A percentile compares a stretch with the other conserved stretches of the same genome.
Evolutionary conservation across 345 rosid species (phyloP).

Genomic region (Rhodomyrtus tomentosa): DNA sequence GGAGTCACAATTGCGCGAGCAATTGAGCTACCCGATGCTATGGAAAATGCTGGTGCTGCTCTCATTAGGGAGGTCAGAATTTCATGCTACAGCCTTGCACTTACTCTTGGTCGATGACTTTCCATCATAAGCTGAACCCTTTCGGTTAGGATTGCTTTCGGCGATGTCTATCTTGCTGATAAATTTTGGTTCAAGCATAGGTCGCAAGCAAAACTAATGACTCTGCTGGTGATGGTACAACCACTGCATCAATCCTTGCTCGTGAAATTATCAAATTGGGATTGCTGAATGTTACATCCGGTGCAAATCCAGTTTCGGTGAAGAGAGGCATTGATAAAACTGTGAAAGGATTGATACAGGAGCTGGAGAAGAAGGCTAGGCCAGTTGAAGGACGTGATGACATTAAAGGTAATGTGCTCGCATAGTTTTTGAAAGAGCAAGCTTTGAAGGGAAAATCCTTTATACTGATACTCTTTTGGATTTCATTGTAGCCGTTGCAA

Average conservation of each 20-base stretch:
- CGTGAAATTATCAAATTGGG: constrained; percentile 89
- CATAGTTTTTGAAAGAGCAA: neutral
- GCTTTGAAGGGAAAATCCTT: neutral
- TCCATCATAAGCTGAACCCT: neutral
- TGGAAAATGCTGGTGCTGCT: constrained; percentile 99
- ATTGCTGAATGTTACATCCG: constrained; percentile 83
- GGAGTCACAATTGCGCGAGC: constrained; percentile 97
- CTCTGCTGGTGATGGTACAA: constrained; percentile 98
- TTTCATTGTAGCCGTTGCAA: constrained; percentile 51
- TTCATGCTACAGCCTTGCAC: neutral
- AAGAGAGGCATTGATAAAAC: constrained; percentile 93
- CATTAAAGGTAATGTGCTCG: constrained; percentile 40
- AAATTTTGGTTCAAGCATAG: constrained; percentile 11
- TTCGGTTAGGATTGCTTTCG: neutral
- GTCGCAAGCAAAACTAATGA: constrained; percentile 98
- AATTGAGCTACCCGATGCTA: constrained; percentile 81
- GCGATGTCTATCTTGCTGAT: neutral
- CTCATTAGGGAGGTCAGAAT: constrained; percentile 82
- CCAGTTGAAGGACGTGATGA: constrained; percentile 87
- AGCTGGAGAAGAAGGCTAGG: constrained; percentile 78
- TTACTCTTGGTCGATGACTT: neutral
- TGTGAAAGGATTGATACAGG: constrained; percentile 58
- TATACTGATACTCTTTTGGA: neutral
- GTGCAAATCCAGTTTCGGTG: constrained; percentile 86
- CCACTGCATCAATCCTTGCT: constrained; percentile 90